Conservation (phyloP, 768 basidiomycete genomes). For the Rhodotorula babjevae region DNA sequence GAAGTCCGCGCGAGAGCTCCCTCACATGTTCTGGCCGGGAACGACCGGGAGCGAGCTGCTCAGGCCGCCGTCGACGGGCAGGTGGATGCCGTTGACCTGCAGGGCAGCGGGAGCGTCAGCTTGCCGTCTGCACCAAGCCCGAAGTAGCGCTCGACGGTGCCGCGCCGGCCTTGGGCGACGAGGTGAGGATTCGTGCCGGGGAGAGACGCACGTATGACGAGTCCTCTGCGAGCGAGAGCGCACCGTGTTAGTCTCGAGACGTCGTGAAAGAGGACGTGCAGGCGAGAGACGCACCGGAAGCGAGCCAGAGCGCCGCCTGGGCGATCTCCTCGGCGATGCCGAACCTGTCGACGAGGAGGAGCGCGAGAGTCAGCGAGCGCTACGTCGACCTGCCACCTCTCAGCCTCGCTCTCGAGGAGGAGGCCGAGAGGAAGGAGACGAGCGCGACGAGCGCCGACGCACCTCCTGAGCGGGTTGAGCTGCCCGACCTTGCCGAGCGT, state of each 20-base stretch:
- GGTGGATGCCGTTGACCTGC: constrained; percentile 75
- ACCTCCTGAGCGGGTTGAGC: constrained; percentile 75
- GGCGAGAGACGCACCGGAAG: constrained; percentile 60
- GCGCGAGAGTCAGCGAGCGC: too few species aligned
- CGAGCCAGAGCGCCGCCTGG: constrained; percentile 75
- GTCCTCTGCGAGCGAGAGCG: constrained; percentile 57
- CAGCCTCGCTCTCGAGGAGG: too few species aligned
- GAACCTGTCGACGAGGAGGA: neutral
- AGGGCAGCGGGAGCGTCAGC: constrained; percentile 8
- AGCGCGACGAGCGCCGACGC: constrained; percentile 46
- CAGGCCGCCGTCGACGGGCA: constrained; percentile 81
- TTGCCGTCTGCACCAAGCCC: too few species aligned
- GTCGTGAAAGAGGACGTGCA: neutral
- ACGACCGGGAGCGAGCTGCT: constrained; percentile 72
- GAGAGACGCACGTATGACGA: constrained; percentile 59
- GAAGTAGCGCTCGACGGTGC: too few species aligned
- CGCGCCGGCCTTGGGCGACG: neutral
- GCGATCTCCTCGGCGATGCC: constrained; percentile 65
- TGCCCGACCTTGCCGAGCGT: constrained; percentile 72
- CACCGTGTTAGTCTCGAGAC: neutral
- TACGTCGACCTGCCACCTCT: neutral
- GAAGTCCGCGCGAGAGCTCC: too few species aligned
- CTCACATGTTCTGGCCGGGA: constrained; percentile 55
- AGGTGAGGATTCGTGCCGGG: too few species aligned
- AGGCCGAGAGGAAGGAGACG: too few species aligned